Conservation (phyloP, 441 rosid species). For the Lagerstroemia fauriei region DNA sequence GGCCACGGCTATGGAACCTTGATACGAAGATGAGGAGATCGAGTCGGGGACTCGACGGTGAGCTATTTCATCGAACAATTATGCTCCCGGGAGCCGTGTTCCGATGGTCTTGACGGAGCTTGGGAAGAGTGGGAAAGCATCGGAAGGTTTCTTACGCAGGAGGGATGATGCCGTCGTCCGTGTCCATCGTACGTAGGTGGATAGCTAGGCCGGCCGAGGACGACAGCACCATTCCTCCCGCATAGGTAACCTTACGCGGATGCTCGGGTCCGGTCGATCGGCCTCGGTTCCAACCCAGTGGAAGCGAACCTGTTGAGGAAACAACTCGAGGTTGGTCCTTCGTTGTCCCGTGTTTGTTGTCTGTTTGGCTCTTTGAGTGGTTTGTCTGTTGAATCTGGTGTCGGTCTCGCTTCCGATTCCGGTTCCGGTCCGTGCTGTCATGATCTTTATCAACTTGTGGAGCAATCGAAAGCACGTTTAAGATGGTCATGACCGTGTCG, state of each 20-base stretch:
- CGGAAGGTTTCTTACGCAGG: constrained; percentile 51
- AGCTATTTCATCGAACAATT: no score
- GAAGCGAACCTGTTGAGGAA: background rate
- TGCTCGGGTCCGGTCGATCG: background rate
- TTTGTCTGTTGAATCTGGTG: no score
- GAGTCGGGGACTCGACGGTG: no score
- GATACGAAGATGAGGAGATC: no score
- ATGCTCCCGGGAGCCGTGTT: no score
- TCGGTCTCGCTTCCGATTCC: no score
- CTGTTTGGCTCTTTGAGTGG: no score
- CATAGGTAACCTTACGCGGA: constrained; percentile 37
- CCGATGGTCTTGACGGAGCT: background rate
- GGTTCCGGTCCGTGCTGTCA: no score
- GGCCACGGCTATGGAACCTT: no score
- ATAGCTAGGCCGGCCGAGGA: constrained; percentile 22
- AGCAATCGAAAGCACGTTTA: no score
- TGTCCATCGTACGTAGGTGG: background rate
- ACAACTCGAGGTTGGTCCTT: background rate
- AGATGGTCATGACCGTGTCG: no score
- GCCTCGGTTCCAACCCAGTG: background rate
- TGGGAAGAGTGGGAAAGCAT: constrained; percentile 4
- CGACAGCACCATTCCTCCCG: constrained; percentile 45
- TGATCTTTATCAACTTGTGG: no score
- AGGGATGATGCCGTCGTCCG: constrained; percentile 51
- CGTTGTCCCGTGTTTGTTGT: background rate